phyloP scores from a whole-genome alignment of 768 basidiomycete species.

The Leccinum pellstonianum region DNA sequence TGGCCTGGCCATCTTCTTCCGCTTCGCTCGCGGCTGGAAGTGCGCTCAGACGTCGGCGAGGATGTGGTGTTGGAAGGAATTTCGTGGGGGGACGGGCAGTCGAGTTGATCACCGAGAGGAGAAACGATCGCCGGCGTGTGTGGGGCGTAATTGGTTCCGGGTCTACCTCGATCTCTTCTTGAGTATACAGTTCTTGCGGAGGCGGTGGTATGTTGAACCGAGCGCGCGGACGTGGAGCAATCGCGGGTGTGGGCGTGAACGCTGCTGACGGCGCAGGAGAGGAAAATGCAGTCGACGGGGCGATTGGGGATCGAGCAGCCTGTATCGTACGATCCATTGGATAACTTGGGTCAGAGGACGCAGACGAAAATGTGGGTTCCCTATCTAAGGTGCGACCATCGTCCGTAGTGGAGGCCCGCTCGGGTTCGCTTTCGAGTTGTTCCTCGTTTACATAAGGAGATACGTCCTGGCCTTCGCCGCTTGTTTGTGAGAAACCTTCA shows the following conservation, averaged over 20 bases:
- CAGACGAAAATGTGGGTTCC: slow-evolving; percentile 75
- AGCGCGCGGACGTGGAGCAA: slow-evolving; percentile 58
- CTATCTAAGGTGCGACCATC: slow-evolving; percentile 29
- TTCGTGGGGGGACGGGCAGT: slow-evolving; percentile 67
- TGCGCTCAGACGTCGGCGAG: slow-evolving; percentile 50
- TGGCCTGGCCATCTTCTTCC: slow-evolving; percentile 32
- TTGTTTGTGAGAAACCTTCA: slow-evolving; percentile 15
- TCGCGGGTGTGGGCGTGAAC: slow-evolving; percentile 70
- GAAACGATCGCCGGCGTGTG: slow-evolving; percentile 75
- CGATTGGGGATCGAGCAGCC: slow-evolving; percentile 34
- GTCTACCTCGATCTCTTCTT: slow-evolving; percentile 33
- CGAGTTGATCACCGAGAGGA: slow-evolving; percentile 82
- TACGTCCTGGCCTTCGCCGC: slow-evolving; percentile 13
- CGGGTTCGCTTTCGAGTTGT: slow-evolving; percentile 21
- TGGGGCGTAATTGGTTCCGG: slow-evolving; percentile 63
- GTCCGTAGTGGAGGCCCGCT: slow-evolving; percentile 23
- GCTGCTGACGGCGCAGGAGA: slow-evolving; percentile 56
- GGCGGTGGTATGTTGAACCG: slow-evolving; percentile 56
- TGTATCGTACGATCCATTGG: slow-evolving; percentile 32
- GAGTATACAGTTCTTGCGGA: slow-evolving; percentile 38
- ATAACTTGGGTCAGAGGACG: slow-evolving; percentile 42
- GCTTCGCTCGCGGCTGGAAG: slow-evolving; percentile 52
- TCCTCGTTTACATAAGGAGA: slow-evolving; percentile 5
- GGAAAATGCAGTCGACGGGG: slow-evolving; percentile 43
- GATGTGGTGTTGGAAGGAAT: slow-evolving; percentile 44